A percentile compares a stretch with the other conserved stretches of the same genome.
Conservation (phyloP, 768 basidiomycete genomes). For the Termitomyces sp. region DNA sequence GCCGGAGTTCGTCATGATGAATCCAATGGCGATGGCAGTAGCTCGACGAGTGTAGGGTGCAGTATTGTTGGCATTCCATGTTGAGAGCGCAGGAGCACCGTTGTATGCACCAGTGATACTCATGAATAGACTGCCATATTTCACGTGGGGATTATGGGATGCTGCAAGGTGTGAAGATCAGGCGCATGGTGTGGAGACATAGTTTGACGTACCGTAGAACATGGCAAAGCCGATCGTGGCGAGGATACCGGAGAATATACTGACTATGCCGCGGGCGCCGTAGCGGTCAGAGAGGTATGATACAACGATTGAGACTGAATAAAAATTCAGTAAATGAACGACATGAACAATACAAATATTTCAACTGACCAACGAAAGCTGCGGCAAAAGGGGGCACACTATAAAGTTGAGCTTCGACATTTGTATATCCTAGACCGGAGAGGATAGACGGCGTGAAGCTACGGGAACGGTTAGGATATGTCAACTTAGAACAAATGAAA, state of each 20-base stretch:
- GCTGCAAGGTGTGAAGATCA: slow-evolving; percentile 15
- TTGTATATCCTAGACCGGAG: slow-evolving; percentile 49
- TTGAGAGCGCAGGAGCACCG: slow-evolving; percentile 45
- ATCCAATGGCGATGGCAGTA: slow-evolving; percentile 50
- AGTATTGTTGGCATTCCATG: slow-evolving; percentile 61
- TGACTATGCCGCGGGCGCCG: slow-evolving; percentile 40
- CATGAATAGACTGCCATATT: slow-evolving; percentile 54
- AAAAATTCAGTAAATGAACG: background rate
- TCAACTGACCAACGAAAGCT: slow-evolving; percentile 40
- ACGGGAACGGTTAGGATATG: background rate
- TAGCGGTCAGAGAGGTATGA: slow-evolving; percentile 51
- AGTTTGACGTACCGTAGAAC: slow-evolving; percentile 40
- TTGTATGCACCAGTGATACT: slow-evolving; percentile 47
- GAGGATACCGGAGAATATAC: slow-evolving; percentile 37
- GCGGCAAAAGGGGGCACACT: slow-evolving; percentile 52
- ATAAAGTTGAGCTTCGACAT: slow-evolving; percentile 52
- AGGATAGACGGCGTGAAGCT: slow-evolving; percentile 76
- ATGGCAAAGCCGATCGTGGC: slow-evolving; percentile 47
- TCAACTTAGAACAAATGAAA: background rate
- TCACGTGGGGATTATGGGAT: slow-evolving; percentile 30
- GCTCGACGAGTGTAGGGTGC: slow-evolving; percentile 52
- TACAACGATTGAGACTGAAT: slow-evolving; percentile 25
- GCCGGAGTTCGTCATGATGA: slow-evolving; percentile 53
- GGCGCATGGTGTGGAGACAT: background rate
- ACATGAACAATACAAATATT: background rate